Conservation (phyloP, 805 yeast genomes). For the Candida bentonensis region DNA sequence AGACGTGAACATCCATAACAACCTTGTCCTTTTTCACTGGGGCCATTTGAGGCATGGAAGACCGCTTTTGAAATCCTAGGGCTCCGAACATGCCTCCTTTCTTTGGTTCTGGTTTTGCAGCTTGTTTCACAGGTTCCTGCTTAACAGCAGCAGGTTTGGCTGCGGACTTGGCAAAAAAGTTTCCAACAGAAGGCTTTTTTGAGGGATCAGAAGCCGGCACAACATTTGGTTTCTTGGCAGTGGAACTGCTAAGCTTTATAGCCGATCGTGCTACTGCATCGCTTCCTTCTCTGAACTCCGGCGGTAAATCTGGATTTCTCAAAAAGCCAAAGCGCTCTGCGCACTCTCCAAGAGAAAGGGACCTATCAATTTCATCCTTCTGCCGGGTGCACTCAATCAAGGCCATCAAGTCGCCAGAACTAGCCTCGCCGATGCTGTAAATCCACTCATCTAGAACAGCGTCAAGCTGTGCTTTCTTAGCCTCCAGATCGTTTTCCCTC, state of each 20-base stretch:
- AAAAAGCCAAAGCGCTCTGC: background rate
- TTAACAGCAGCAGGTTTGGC: background rate
- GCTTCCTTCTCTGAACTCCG: background rate
- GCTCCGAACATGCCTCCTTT: background rate
- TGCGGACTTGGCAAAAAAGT: background rate
- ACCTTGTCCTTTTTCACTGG: constrained; percentile 8
- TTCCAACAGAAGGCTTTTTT: too few relatives aligned
- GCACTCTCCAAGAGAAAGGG: background rate
- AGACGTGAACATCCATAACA: constrained; percentile 3
- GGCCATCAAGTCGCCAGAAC: background rate
- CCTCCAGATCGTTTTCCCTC: background rate
- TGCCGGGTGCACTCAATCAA: background rate
- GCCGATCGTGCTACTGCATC: too few relatives aligned
- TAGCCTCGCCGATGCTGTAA: constrained; percentile 1
- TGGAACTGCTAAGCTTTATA: too few relatives aligned
- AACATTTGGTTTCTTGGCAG: too few relatives aligned
- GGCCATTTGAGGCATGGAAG: background rate
- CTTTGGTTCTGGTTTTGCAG: background rate
- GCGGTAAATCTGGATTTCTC: background rate
- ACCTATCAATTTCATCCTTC: constrained; percentile 1
- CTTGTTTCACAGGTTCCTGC: background rate
- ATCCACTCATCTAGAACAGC: background rate
- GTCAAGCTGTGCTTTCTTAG: background rate
- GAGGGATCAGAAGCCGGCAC: too few relatives aligned
- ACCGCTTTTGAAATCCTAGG: background rate